Evolutionary conservation across 768 basidiomycete species (phyloP).

Genomic region (Phylloporus sp.): DNA sequence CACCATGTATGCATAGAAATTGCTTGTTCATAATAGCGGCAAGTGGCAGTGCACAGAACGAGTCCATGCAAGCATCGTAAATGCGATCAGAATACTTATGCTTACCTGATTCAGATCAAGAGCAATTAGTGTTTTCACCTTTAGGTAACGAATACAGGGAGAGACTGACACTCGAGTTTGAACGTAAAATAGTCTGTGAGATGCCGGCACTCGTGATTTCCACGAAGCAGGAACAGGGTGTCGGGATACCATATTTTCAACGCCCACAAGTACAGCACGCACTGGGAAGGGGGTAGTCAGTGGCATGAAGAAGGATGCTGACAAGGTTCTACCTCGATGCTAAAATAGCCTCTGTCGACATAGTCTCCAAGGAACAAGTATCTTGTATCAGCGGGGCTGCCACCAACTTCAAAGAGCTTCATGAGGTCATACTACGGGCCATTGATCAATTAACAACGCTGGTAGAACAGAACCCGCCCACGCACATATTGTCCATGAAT

Average conservation of each 20-base stretch:
- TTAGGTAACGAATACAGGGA: not conserved
- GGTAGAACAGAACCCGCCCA: conserved; percentile 7
- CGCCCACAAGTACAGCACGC: conserved; percentile 95
- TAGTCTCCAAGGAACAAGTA: conserved; percentile 94
- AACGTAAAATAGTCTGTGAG: conserved; percentile 99
- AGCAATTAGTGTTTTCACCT: conserved; percentile 4
- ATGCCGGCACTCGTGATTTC: conserved; percentile 98
- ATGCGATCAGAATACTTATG: conserved; percentile 98
- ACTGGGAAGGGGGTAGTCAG: conserved; percentile 44
- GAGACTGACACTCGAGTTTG: conserved; percentile 87
- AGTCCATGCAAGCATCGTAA: conserved; percentile 98
- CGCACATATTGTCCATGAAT: conserved; percentile 99
- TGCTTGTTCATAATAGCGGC: conserved; percentile 99
- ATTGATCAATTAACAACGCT: conserved; percentile 15
- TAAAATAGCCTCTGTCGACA: conserved; percentile 91
- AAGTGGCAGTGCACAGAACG: conserved; percentile 91
- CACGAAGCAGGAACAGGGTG: conserved; percentile 92
- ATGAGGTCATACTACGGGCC: conserved; percentile 77
- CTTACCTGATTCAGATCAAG: conserved; percentile 58
- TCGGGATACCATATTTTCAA: conserved; percentile 99
- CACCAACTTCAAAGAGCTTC: conserved; percentile 94
- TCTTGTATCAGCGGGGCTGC: conserved; percentile 89
- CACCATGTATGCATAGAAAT: conserved; percentile 97
- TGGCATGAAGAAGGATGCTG: not conserved
- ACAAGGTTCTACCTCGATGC: conserved; percentile 64